Conservation (phyloP, 768 basidiomycete genomes). For the Hirschioporus abietinus region DNA sequence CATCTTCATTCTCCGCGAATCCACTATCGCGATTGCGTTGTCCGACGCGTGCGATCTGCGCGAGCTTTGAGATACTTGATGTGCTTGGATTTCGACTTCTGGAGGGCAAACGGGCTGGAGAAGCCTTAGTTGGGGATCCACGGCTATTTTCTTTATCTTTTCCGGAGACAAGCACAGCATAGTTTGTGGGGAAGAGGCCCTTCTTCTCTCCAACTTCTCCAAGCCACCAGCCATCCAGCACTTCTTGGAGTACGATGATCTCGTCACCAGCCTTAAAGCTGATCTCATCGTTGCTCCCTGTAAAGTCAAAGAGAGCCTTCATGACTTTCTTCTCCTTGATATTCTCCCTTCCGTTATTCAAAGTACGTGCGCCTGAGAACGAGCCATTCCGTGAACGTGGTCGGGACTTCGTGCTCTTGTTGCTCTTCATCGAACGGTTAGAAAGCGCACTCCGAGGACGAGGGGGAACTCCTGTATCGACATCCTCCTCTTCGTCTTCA, state of each 20-base stretch:
- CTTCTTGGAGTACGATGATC: slow-evolving; percentile 72
- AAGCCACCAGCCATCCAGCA: slow-evolving; percentile 89
- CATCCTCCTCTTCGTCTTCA: slow-evolving; percentile 29
- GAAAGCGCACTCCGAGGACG: slow-evolving; percentile 12
- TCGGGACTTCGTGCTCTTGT: slow-evolving; percentile 14
- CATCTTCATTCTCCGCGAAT: background rate
- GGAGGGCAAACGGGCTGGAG: slow-evolving; percentile 19
- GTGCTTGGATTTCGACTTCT: slow-evolving; percentile 4
- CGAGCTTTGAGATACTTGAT: slow-evolving; percentile 2
- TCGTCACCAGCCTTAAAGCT: slow-evolving; percentile 69
- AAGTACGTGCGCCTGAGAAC: background rate
- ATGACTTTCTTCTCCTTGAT: slow-evolving; percentile 34
- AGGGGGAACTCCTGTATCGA: slow-evolving; percentile 9
- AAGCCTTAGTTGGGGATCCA: slow-evolving; percentile 21
- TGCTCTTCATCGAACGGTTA: slow-evolving; percentile 14
- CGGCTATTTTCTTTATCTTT: slow-evolving; percentile 32
- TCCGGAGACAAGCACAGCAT: slow-evolving; percentile 32
- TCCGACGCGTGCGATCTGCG: background rate
- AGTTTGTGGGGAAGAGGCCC: slow-evolving; percentile 79
- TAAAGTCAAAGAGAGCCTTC: slow-evolving; percentile 71
- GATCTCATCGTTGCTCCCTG: slow-evolving; percentile 72
- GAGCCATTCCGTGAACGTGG: slow-evolving; percentile 7
- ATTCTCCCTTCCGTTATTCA: slow-evolving; percentile 8
- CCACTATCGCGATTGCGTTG: background rate
- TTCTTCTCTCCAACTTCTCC: slow-evolving; percentile 65